phyloP scores from a whole-genome alignment of 441 rosid genomes.

The Gossypium trilobum region DNA sequence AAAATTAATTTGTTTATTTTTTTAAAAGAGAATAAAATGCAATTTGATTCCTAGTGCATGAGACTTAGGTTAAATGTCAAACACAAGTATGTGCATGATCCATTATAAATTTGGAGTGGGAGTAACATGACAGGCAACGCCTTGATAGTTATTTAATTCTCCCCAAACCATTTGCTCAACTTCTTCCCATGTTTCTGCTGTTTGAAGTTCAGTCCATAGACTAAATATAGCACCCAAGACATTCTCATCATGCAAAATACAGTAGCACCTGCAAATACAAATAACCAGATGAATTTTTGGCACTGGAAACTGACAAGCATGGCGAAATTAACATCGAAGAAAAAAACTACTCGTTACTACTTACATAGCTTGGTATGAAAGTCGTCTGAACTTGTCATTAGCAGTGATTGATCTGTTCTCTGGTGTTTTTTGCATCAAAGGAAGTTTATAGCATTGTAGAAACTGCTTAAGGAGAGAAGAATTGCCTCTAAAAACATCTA shows the following conservation, averaged over 20 bases:
- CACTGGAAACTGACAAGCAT: neutral
- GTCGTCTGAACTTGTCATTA: slow-evolving; percentile 36
- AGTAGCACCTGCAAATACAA: slow-evolving; percentile 65
- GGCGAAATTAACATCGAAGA: neutral
- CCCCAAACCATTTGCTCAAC: slow-evolving; percentile 76
- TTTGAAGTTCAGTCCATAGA: slow-evolving; percentile 61
- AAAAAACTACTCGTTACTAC: slow-evolving; percentile 16
- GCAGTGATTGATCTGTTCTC: slow-evolving; percentile 18
- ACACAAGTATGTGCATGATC: neutral
- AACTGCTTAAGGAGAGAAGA: slow-evolving; percentile 49
- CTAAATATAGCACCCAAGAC: slow-evolving; percentile 75
- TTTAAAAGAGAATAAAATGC: too few species aligned
- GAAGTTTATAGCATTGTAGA: slow-evolving; percentile 66
- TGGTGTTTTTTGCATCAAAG: slow-evolving; percentile 35
- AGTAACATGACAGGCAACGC: slow-evolving; percentile 9
- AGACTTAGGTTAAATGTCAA: neutral
- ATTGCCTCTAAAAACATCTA: slow-evolving; percentile 82
- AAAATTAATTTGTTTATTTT: too few species aligned
- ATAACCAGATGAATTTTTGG: neutral
- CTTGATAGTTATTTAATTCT: slow-evolving; percentile 47
- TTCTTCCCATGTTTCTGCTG: slow-evolving; percentile 74
- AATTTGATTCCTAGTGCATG: too few species aligned
- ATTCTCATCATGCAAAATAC: slow-evolving; percentile 75
- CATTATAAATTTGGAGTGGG: neutral
- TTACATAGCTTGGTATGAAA: slow-evolving; percentile 87